These are phyloP conservation scores for Wilhelminamyces savonicus DNA, from an alignment of 805 yeast species.

Conservation along the genomic window DNA sequence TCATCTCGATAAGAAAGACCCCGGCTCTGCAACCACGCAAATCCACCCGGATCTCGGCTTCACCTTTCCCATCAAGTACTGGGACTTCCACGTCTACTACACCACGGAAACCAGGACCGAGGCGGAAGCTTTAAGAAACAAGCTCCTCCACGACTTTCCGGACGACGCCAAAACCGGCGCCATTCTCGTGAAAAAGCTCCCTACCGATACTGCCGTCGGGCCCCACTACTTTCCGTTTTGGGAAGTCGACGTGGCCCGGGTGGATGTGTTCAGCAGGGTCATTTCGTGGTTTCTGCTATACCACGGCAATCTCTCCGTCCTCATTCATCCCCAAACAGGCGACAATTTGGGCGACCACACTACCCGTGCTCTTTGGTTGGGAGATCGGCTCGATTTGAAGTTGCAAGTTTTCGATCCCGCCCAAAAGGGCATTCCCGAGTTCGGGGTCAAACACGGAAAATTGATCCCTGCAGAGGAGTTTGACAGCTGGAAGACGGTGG, in stretches of 20 bases:
- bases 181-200: conserved; percentile 21
- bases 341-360: conserved; percentile 22
- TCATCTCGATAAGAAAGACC: conserved; percentile 9
- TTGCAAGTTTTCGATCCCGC: conserved; percentile 6
- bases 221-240: conserved; percentile 28
- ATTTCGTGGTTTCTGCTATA: conserved; percentile 25
- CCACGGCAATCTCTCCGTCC: conserved; percentile 24
- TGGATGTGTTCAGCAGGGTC: conserved; percentile 21
- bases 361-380: conserved; percentile 23
- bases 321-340: conserved; percentile 30
- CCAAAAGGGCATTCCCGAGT: conserved; percentile 15
- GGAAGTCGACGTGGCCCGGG: conserved; percentile 28
- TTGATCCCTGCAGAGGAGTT: conserved; percentile 8
- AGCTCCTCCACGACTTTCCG: conserved; percentile 17
- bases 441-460: conserved; percentile 18
- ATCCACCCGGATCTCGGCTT: conserved; percentile 11
- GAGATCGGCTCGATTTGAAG: conserved; percentile 15
- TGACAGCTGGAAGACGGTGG: no score
- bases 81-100: conserved; percentile 29
- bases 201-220: conserved; percentile 20
- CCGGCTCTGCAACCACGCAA: conserved; percentile 13
- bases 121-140: conserved; percentile 13
- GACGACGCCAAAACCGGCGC: conserved; percentile 19
- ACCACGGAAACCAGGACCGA: conserved; percentile 11
- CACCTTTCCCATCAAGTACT: conserved; percentile 20